Evolutionary conservation across 306 rosid genomes (phyloP), one percentile per base, ranked within the genome.

Genomic region (Prunus dulcis): DNA sequence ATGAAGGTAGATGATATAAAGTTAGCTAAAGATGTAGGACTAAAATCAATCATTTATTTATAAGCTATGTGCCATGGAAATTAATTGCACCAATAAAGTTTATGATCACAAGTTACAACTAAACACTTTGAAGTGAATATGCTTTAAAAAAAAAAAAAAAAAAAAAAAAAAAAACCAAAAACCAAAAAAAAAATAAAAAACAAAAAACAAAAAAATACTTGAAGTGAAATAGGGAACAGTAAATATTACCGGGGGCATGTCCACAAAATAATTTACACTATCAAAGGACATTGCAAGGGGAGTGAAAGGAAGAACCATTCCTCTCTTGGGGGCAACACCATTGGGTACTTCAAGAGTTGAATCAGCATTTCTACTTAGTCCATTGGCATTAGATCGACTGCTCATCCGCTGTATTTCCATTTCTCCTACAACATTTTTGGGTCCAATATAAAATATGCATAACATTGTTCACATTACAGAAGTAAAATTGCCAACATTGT

Each of bases 251-350:
- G 90, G 82, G n/a, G 98, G 98, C 97, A 95, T 95, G 87, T 92
- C 98, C 52, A 95, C 97, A 38, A 65, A 90, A 91, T 95, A 95
- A 71, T 86, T 89, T n/a, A 90, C 93, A 66, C 64, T 73, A 55
- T 95, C 95, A 70, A 95, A 95, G 61, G 98, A 92, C 97, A 95
- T 95, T 19, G 97, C 97, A 64, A 95, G 93, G 79, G 98, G 96
- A 74, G 87, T 86, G 74, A 95, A 95, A 63, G 97, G 98, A 73
- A 92, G 96, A 82, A 90, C 77, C 98, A 95, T 92, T 89, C 98
- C 98, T 77, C 82, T 90, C 84, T 84, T 90, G 12, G 93, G 82
- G n/a, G 96, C 85, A 82, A 79, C 94, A 57, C 87, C 89, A 51
- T 76, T 75, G 69, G 84, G 83, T 56, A 76, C 73, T 51, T 87